Conservation (phyloP, 345 rosid genomes). For the rapeseed (Brassica napus) region DNA sequence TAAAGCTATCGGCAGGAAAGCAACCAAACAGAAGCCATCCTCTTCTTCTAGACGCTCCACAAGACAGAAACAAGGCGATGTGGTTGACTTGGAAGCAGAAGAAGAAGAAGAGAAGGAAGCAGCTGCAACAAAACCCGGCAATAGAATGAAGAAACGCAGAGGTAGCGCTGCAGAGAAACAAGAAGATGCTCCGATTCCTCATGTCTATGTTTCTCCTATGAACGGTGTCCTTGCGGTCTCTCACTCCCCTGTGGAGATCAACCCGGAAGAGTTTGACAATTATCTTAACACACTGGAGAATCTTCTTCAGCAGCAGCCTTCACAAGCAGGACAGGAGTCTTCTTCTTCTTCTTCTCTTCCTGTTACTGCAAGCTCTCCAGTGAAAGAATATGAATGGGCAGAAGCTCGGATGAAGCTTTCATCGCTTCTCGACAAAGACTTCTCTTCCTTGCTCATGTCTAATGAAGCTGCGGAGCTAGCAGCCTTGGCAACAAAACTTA, state of each 20-base stretch:
- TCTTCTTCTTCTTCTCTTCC: conserved; percentile 25
- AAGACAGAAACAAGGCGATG: conserved; percentile 30
- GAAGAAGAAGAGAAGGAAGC: neutral
- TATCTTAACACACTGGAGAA: conserved; percentile 62
- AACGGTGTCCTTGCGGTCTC: conserved; percentile 35
- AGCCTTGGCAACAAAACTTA: conserved; percentile 50
- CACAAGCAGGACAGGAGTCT: conserved; percentile 25
- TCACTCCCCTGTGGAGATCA: conserved; percentile 34
- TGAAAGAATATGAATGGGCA: conserved; percentile 48
- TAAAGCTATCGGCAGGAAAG: conserved; percentile 32
- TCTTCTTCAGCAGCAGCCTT: conserved; percentile 52
- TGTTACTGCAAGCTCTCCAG: conserved; percentile 17
- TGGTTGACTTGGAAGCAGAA: conserved; percentile 25
- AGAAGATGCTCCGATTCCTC: conserved; percentile 35
- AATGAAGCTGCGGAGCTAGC: conserved; percentile 48
- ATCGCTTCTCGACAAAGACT: conserved; percentile 59
- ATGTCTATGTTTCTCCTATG: conserved; percentile 41
- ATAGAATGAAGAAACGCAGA: conserved; percentile 27
- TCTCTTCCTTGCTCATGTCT: conserved; percentile 52
- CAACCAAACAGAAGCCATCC: conserved; percentile 27
- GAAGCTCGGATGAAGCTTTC: conserved; percentile 58
- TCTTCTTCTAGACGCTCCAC: conserved; percentile 29
- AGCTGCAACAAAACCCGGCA: conserved; percentile 8
- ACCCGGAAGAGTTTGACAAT: conserved; percentile 64
- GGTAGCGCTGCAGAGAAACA: conserved; percentile 19